phyloP scores from a whole-genome alignment of 108 stramenopile species.

The Chaetoceros tenuissimus region DNA sequence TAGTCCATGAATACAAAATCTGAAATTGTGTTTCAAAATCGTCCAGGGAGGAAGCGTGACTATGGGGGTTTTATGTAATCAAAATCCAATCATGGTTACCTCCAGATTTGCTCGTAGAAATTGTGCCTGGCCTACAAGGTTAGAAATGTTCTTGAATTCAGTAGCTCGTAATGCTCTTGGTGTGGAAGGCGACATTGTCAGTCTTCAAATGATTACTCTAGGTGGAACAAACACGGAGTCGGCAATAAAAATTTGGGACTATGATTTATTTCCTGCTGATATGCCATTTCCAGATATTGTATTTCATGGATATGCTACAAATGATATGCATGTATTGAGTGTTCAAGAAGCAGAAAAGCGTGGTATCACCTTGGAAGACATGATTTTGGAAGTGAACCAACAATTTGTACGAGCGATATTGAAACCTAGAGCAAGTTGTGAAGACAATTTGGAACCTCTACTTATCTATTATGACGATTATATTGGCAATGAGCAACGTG shows the following conservation, averaged over 20 bases:
- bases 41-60: constrained; percentile 72
- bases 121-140: constrained; percentile 57
- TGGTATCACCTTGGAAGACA: constrained; percentile 48
- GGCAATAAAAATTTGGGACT: constrained; percentile 58
- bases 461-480: constrained; percentile 72
- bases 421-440: constrained; percentile 4
- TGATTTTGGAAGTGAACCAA: constrained; percentile 55
- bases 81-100: constrained; percentile 29
- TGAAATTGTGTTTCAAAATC: too few relatives aligned
- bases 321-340: constrained; percentile 74
- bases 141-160: constrained; percentile 32
- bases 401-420: constrained; percentile 45
- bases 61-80: constrained; percentile 62
- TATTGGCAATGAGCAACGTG: constrained; percentile 67
- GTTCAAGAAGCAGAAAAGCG: constrained; percentile 26
- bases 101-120: constrained; percentile 31
- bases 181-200: constrained; percentile 15
- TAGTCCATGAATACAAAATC: too few relatives aligned
- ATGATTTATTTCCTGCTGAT: constrained; percentile 56
- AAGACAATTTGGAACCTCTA: constrained; percentile 34
- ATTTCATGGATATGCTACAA: constrained; percentile 72
- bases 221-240: constrained; percentile 75
- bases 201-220: constrained; percentile 50
- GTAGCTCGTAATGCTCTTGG: constrained; percentile 3
- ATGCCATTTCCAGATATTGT: constrained; percentile 56